Conservation (phyloP, 805 yeast species). For the Saccharomycopsis vini region DNA sequence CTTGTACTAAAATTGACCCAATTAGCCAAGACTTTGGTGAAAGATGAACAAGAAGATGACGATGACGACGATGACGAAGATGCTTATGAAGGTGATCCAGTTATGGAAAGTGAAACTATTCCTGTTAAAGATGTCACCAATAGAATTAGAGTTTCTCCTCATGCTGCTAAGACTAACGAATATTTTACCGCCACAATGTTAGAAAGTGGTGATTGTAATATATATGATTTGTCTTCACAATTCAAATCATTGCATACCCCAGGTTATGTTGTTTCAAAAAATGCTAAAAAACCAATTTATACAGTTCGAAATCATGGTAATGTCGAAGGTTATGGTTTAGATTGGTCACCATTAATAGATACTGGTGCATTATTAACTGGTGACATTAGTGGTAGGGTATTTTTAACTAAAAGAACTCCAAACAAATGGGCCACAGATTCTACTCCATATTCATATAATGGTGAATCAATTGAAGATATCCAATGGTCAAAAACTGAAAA, state of each 20-base stretch:
- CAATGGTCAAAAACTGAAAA: slow-evolving; percentile 93
- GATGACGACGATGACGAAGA: slow-evolving; percentile 70
- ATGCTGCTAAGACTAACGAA: slow-evolving; percentile 64
- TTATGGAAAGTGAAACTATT: slow-evolving; percentile 76
- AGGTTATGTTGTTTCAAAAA: slow-evolving; percentile 72
- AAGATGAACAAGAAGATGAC: slow-evolving; percentile 70
- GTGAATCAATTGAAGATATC: slow-evolving; percentile 85
- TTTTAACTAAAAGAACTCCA: slow-evolving; percentile 66
- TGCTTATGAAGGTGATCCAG: slow-evolving; percentile 62
- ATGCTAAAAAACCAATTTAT: slow-evolving; percentile 69
- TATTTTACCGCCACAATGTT: slow-evolving; percentile 80
- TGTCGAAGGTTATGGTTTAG: slow-evolving; percentile 96
- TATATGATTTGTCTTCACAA: slow-evolving; percentile 77
- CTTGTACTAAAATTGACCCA: slow-evolving; percentile 76
- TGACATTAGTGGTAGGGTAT: slow-evolving; percentile 78
- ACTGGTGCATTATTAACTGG: slow-evolving; percentile 84
- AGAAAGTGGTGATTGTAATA: slow-evolving; percentile 82
- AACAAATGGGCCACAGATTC: slow-evolving; percentile 81
- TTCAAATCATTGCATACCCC: slow-evolving; percentile 80
- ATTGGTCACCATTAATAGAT: slow-evolving; percentile 84
- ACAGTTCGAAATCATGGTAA: slow-evolving; percentile 80
- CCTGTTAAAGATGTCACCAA: slow-evolving; percentile 80
- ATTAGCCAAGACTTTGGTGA: slow-evolving; percentile 77
- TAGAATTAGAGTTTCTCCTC: slow-evolving; percentile 78
- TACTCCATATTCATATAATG: slow-evolving; percentile 55